These are phyloP conservation scores for Amauroascus verrucosus DNA, from an alignment of 2,329 filamentous ascomycete species.

Conservation along the genomic window DNA sequence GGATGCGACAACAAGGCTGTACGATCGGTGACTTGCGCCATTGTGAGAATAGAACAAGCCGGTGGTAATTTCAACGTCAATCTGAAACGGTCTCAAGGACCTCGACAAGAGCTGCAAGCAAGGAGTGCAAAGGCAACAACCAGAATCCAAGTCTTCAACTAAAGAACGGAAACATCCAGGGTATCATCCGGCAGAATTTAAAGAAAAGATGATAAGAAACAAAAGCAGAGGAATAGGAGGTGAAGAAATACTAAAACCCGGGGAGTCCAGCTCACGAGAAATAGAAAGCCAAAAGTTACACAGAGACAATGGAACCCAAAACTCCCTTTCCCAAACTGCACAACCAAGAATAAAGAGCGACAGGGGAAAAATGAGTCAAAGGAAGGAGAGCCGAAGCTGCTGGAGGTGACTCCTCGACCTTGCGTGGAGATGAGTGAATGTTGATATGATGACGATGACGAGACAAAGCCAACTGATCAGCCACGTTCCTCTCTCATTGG, in stretches of 20 bases:
- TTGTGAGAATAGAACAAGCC: not conserved
- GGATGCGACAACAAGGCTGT: conserved; percentile 4
- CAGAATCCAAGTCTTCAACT: not conserved
- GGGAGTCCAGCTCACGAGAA: not conserved
- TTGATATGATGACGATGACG: not conserved
- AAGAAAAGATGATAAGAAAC: not conserved
- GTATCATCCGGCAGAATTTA: not conserved
- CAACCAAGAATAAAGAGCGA: not conserved
- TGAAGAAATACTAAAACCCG: not conserved
- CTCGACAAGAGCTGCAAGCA: too few species aligned
- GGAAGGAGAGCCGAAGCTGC: not conserved
- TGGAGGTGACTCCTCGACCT: not conserved
- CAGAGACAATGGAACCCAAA: not conserved
- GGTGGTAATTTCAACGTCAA: not conserved
- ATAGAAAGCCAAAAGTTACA: not conserved
- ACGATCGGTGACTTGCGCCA: not conserved
- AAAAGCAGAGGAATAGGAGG: not conserved
- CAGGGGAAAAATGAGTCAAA: not conserved
- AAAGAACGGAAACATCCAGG: not conserved
- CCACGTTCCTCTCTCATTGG: conserved; percentile 6
- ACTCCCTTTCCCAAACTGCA: not conserved
- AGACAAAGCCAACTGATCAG: not conserved
- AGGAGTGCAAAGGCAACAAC: too few species aligned
- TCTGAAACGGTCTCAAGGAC: not conserved
- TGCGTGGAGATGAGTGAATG: not conserved